These are phyloP conservation scores for Lactifluus echinatus DNA, from an alignment of 768 basidiomycete genomes.

Conservation along the genomic window DNA sequence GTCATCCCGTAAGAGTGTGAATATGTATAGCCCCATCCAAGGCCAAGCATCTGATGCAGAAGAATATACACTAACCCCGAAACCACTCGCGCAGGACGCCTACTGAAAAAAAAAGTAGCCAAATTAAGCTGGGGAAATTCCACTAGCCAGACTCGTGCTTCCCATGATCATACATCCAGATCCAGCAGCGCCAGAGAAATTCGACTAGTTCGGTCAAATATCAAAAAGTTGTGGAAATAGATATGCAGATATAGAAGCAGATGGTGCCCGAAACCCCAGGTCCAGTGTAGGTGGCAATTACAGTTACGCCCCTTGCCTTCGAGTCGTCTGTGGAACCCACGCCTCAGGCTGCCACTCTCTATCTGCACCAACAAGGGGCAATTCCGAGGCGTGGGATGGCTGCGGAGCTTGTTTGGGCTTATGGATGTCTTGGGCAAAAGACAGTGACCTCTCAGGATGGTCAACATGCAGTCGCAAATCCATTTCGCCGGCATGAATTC, in stretches of 20 bases:
- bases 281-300: not conserved
- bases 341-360: slow-evolving; percentile 19
- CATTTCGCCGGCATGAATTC: not conserved
- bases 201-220: not conserved
- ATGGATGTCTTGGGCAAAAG: not conserved
- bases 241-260: not conserved
- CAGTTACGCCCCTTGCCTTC: not conserved
- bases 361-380: slow-evolving; percentile 2
- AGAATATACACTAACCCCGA: not conserved
- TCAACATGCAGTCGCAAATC: not conserved
- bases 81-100: not conserved
- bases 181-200: not conserved
- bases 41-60: not conserved
- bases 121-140: not conserved
- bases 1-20: no score
- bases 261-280: not conserved
- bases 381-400: not conserved
- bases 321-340: slow-evolving; percentile 10
- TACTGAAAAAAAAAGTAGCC: not conserved
- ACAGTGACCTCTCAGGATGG: not conserved
- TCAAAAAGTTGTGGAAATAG: not conserved
- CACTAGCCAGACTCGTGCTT: not conserved
- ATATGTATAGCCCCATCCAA: not conserved
- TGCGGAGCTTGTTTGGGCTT: not conserved
- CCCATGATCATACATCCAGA: not conserved